Evolutionary conservation across 163 green algal genomes (phyloP).

Genomic region (Chloromonas sp.): DNA sequence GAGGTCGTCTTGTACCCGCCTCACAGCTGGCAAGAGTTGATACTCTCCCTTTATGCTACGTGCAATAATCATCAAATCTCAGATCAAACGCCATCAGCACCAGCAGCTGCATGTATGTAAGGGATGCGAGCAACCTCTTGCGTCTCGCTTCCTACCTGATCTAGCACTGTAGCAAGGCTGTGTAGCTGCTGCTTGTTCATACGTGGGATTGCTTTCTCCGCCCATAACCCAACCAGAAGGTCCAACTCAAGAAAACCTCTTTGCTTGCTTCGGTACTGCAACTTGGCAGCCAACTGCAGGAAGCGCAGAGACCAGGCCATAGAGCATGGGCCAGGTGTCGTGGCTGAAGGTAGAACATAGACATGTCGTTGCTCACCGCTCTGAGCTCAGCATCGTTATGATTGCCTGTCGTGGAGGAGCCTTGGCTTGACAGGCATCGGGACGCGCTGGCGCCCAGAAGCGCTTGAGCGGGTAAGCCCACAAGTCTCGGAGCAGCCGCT

Average conservation of each 20-base stretch:
- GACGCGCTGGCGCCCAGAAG: background rate
- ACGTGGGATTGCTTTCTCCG: constrained; percentile 52
- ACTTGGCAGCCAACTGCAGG: constrained; percentile 17
- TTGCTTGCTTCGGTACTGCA: constrained; percentile 73
- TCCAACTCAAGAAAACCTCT: constrained; percentile 77
- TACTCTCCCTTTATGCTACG: background rate
- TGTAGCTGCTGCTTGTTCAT: constrained; percentile 41
- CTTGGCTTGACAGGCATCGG: background rate
- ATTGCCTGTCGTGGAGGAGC: too few species aligned
- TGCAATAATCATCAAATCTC: background rate
- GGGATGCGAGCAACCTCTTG: background rate
- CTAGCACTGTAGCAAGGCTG: constrained; percentile 46
- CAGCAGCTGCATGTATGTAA: background rate
- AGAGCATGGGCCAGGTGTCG: background rate
- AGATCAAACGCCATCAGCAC: background rate
- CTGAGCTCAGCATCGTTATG: background rate
- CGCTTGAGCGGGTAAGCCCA: background rate
- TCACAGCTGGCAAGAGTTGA: background rate
- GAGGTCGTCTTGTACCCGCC: background rate
- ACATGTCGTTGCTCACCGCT: background rate
- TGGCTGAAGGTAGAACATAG: background rate
- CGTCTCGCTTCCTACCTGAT: constrained; percentile 29
- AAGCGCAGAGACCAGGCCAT: too few species aligned
- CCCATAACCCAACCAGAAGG: constrained; percentile 70
- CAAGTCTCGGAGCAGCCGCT: background rate